Evolutionary conservation across 768 basidiomycete species (phyloP).

Genomic region (Podaxis rugospora): DNA sequence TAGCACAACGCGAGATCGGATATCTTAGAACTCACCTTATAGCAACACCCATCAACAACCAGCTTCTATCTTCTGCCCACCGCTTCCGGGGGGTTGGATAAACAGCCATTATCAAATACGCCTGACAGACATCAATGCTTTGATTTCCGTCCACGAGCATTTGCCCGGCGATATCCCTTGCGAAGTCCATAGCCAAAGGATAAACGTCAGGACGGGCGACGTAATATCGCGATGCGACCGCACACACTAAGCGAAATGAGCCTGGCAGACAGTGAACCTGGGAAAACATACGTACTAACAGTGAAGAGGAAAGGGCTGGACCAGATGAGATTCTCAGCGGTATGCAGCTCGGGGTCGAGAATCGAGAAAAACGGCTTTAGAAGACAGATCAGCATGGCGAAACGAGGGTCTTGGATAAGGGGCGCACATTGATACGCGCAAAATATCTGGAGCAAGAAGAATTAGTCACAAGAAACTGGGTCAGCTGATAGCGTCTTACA

Average conservation of each 20-base stretch:
- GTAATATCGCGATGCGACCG: slow-evolving; percentile 66
- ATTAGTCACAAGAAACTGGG: background rate
- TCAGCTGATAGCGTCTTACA: slow-evolving; percentile 31
- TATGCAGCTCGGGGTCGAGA: slow-evolving; percentile 53
- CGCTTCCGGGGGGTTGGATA: slow-evolving; percentile 59
- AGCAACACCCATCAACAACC: slow-evolving; percentile 70
- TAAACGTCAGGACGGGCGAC: slow-evolving; percentile 50
- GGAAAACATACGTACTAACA: slow-evolving; percentile 39
- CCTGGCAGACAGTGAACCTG: background rate
- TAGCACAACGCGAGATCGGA: background rate
- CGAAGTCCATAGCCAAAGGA: slow-evolving; percentile 54
- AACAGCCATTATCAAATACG: slow-evolving; percentile 63
- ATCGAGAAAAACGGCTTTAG: slow-evolving; percentile 52
- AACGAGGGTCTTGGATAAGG: background rate
- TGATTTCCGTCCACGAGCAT: slow-evolving; percentile 57
- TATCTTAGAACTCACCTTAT: slow-evolving; percentile 40
- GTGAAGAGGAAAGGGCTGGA: slow-evolving; percentile 57
- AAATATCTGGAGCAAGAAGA: slow-evolving; percentile 37
- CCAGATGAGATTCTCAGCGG: slow-evolving; percentile 47
- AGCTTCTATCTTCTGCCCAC: slow-evolving; percentile 70
- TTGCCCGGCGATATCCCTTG: slow-evolving; percentile 54
- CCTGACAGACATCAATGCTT: slow-evolving; percentile 77
- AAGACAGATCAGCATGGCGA: background rate
- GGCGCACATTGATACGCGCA: slow-evolving; percentile 44
- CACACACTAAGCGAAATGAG: slow-evolving; percentile 47